Evolutionary conservation across 2,329 filamentous ascomycete species (phyloP).

Genomic region (Pseudopyricularia cyperi): DNA sequence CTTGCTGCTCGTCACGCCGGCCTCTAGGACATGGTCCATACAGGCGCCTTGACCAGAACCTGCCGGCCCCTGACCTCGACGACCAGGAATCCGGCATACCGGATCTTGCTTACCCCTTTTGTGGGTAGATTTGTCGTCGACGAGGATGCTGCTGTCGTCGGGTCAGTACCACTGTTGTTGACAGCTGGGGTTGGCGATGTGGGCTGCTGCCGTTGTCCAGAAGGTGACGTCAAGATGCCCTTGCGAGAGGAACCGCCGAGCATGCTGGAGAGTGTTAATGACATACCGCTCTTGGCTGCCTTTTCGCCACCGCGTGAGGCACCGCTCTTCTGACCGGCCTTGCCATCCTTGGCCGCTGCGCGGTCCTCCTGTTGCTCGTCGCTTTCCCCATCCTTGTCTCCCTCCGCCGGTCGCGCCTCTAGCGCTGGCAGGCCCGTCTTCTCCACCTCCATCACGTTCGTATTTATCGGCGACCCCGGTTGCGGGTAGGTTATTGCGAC

Average conservation of each 20-base stretch:
- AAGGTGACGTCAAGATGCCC: constrained; percentile 22
- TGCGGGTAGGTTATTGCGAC: constrained; percentile 77
- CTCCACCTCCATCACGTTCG: constrained; percentile 77
- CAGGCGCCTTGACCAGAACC: constrained; percentile 62
- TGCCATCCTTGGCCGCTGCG: constrained; percentile 21
- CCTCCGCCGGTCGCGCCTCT: constrained; percentile 26
- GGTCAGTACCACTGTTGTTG: background rate
- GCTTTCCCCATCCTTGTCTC: constrained; percentile 22
- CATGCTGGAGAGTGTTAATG: background rate
- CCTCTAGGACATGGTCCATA: constrained; percentile 42
- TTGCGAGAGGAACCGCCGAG: constrained; percentile 13
- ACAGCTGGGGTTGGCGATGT: background rate
- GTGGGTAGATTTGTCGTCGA: constrained; percentile 14
- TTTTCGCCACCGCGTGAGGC: constrained; percentile 10
- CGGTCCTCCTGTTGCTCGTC: constrained; percentile 19
- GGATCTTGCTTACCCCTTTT: constrained; percentile 44
- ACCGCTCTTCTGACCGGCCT: constrained; percentile 19
- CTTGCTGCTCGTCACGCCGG: background rate
- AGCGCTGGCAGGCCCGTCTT: constrained; percentile 54
- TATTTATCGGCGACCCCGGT: constrained; percentile 58
- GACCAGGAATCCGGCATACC: constrained; percentile 62
- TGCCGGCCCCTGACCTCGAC: constrained; percentile 66
- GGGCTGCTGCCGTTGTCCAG: background rate
- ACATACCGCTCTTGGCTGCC: constrained; percentile 18
- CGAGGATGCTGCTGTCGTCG: constrained; percentile 3